phyloP scores from a whole-genome alignment of 73 alveolate genomes.

The Paramecium caudatum region DNA sequence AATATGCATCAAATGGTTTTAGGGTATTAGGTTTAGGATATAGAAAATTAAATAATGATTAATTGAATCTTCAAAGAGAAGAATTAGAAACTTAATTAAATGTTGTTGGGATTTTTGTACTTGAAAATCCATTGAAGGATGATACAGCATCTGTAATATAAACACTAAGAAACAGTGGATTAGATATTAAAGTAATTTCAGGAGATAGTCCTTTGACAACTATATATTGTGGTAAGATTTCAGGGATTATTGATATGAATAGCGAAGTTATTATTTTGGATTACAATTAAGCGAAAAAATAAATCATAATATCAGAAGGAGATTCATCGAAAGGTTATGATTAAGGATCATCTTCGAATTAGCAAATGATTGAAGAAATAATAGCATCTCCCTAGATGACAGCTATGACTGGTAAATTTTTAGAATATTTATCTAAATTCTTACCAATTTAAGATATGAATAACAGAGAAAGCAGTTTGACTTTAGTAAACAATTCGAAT shows the following conservation, averaged over 20 bases:
- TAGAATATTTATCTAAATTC: constrained; percentile 22
- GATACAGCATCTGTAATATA: constrained; percentile 68
- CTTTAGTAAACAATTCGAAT: constrained; percentile 24
- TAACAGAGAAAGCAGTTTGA: too few species aligned
- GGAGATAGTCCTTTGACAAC: constrained; percentile 77
- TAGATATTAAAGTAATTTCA: constrained; percentile 66
- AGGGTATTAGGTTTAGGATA: constrained; percentile 70
- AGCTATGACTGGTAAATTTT: constrained; percentile 61
- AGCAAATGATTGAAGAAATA: neutral
- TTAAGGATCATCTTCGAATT: neutral
- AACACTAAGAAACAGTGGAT: constrained; percentile 52
- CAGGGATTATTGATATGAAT: constrained; percentile 30
- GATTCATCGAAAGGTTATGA: constrained; percentile 14
- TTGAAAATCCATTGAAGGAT: constrained; percentile 69
- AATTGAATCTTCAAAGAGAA: constrained; percentile 19
- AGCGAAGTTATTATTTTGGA: constrained; percentile 45
- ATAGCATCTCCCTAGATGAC: constrained; percentile 37
- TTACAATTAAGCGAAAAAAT: neutral
- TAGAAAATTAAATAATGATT: constrained; percentile 32
- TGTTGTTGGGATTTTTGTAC: constrained; percentile 71
- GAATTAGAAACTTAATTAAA: constrained; percentile 67
- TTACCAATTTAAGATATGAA: too few species aligned
- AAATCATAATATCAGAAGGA: constrained; percentile 5
- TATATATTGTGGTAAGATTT: constrained; percentile 56
- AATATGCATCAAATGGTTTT: constrained; percentile 66